These are phyloP conservation scores for Pythium sukuiense DNA, from an alignment of 352 stramenopile genomes.

Conservation along the genomic window DNA sequence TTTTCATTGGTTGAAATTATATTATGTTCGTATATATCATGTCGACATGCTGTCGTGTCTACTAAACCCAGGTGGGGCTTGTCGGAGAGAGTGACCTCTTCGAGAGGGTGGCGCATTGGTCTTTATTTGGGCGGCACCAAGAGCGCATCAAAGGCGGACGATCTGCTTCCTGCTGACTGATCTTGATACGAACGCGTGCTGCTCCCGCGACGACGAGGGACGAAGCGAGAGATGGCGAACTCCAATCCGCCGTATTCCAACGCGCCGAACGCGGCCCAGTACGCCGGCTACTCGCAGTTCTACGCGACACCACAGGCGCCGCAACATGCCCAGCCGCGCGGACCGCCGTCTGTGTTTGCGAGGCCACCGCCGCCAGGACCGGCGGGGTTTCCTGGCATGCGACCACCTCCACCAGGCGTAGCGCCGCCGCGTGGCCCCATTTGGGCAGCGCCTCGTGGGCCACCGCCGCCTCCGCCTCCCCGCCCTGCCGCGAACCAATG, in stretches of 20 bases:
- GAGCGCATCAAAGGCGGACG: not conserved
- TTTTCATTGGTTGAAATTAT: conserved; percentile 12
- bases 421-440: conserved; percentile 11
- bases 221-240: conserved; percentile 14
- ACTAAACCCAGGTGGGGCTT: not conserved
- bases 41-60: too few species aligned
- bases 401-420: conserved; percentile 21
- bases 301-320: conserved; percentile 21
- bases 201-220: not conserved
- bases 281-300: conserved; percentile 27
- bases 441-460: conserved; percentile 14
- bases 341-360: conserved; percentile 15
- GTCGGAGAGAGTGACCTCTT: not conserved
- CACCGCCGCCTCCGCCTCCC: conserved; percentile 18
- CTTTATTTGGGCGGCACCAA: conserved; percentile 9
- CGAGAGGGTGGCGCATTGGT: not conserved
- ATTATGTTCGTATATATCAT: too few species aligned
- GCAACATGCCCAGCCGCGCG: conserved; percentile 26
- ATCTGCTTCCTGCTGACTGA: too few species aligned
- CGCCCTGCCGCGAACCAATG: conserved; percentile 36
- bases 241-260: conserved; percentile 29
- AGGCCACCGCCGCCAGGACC: conserved; percentile 40
- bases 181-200: too few species aligned
- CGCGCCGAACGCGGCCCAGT: conserved; percentile 26
- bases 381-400: conserved; percentile 8